Evolutionary conservation across 2,329 filamentous ascomycete species (phyloP).

Genomic region (Arthrobotrys conoides): DNA sequence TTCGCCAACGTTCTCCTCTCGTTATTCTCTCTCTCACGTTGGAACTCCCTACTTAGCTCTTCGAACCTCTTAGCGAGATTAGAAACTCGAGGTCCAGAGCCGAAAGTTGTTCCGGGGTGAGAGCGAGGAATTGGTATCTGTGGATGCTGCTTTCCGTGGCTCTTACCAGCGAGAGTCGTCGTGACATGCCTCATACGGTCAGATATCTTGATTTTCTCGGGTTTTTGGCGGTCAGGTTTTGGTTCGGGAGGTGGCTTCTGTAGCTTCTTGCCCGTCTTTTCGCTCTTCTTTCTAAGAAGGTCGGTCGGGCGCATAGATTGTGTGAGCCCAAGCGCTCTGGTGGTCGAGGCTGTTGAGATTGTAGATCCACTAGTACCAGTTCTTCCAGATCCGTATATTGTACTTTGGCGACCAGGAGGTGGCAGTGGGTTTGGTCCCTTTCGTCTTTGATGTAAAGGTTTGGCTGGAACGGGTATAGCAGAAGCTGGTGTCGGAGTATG

Average conservation of each 20-base stretch:
- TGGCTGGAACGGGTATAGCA: constrained; percentile 39
- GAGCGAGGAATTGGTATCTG: constrained; percentile 53
- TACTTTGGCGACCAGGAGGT: constrained; percentile 30
- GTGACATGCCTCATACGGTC: constrained; percentile 59
- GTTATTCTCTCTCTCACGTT: constrained; percentile 85
- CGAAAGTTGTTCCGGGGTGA: constrained; percentile 67
- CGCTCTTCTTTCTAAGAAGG: constrained; percentile 58
- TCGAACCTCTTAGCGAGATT: constrained; percentile 96
- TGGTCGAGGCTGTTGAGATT: constrained; percentile 51
- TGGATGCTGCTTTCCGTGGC: constrained; percentile 27
- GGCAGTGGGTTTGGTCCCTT: constrained; percentile 41
- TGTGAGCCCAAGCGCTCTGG: constrained; percentile 48
- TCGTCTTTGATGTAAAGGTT: constrained; percentile 34
- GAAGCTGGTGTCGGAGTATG: constrained; percentile 3
- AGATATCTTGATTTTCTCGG: constrained; percentile 58
- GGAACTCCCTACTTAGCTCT: constrained; percentile 94
- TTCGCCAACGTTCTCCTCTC: constrained; percentile 86
- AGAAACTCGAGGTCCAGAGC: constrained; percentile 84
- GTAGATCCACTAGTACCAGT: constrained; percentile 42
- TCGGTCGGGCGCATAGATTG: constrained; percentile 57
- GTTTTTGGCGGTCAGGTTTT: constrained; percentile 56
- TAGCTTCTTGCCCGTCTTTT: constrained; percentile 54
- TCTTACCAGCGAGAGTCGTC: constrained; percentile 60
- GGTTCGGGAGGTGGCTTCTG: constrained; percentile 56
- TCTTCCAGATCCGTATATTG: constrained; percentile 31